A percentile compares a stretch with the other conserved stretches of the same genome.
phyloP scores from a whole-genome alignment of 768 basidiomycete species.

The Porphyrellus cyaneotinctus region DNA sequence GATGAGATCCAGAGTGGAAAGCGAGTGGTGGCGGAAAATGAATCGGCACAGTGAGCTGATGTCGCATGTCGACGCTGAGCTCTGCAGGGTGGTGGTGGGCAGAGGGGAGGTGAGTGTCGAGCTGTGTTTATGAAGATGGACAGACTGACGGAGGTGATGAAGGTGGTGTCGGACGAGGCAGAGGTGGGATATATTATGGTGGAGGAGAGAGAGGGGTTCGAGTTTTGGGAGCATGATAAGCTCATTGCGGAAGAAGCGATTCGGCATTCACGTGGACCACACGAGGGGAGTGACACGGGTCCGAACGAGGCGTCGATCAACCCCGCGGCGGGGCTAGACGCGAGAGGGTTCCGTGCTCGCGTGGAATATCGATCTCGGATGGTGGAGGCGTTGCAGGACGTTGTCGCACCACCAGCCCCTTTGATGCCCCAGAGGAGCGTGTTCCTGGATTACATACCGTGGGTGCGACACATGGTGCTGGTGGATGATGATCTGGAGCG shows the following conservation, averaged over 20 bases:
- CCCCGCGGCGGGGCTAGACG: slow-evolving; percentile 26
- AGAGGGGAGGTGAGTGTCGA: slow-evolving; percentile 38
- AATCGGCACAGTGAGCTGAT: slow-evolving; percentile 38
- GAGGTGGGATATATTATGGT: slow-evolving; percentile 51
- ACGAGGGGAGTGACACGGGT: slow-evolving; percentile 29
- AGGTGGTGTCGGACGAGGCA: slow-evolving; percentile 45
- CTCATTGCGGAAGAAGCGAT: slow-evolving; percentile 47
- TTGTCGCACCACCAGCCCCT: slow-evolving; percentile 42
- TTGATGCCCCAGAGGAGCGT: slow-evolving; percentile 44
- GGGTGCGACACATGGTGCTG: slow-evolving; percentile 58
- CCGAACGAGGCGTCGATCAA: slow-evolving; percentile 35
- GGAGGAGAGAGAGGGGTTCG: slow-evolving; percentile 22
- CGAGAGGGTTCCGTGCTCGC: slow-evolving; percentile 35
- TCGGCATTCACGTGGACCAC: slow-evolving; percentile 44
- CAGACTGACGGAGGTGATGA: slow-evolving; percentile 9
- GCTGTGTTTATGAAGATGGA: neutral
- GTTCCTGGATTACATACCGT: slow-evolving; percentile 68
- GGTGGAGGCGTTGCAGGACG: slow-evolving; percentile 43
- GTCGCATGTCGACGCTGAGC: slow-evolving; percentile 54
- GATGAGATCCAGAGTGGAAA: slow-evolving; percentile 13
- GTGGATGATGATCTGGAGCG: slow-evolving; percentile 51
- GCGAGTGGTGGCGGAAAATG: slow-evolving; percentile 28
- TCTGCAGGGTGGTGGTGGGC: slow-evolving; percentile 36
- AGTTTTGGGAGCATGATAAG: slow-evolving; percentile 41
- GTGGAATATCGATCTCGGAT: slow-evolving; percentile 43